Evolutionary conservation across 192 early-diverging fungal species (phyloP), one percentile per base, ranked within the genome.

Genomic region (Umbelopsis sp.): DNA sequence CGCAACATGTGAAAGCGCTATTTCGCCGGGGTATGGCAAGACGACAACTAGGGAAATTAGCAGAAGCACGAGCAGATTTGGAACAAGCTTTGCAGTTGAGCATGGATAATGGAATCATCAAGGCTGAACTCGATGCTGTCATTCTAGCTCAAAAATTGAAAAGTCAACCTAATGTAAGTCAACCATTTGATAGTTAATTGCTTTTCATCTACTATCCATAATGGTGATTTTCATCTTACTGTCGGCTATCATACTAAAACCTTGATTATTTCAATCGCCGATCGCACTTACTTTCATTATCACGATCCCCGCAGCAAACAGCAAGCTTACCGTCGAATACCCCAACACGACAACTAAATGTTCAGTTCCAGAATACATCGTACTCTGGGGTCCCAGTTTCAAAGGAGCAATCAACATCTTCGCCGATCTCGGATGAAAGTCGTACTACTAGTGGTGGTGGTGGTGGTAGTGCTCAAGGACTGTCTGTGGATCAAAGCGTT

Each of bases 1-100:
- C 82, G 36, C 86, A 91, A 36, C 88, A 92, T 77, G 85, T 93
- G 36, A 95, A 95, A 66, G 94, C 94, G 3, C 75, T 91, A 22
- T 94, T 89, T 89, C 77, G 94, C 53, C 80, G 92, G 12, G 92
- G 91, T 1, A 86, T 91, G 43, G 89, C 92, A 0, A 81, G 85
- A 17, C 71, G 78, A 7, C 82, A 82, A 65, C 44, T 89, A 5
- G 84, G 79, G 41, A 84, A 82, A 65, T 56, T 83, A 1, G 68
- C 78, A 4, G 89, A 88, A 56, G 87, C 92, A 0, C 83, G 81
- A 74, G 73, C 80, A 51, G 89, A 62, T 34, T 62, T 62, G 31
- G 31, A 29, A 4, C 11, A 34, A 62, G 9, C 56, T 14, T 31
- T 62, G 17, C 10, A 14, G 4, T 62, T 62, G 26, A n/a, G 12